phyloP scores from a whole-genome alignment of 129 eudicot species.

The Daucus carota region DH1_v3.0 NC_030381.2:44195001-44195500 shows the following conservation, averaged over 20 bases:
- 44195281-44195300: constrained; percentile 77
- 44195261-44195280: constrained; percentile 25
- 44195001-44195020: neutral
- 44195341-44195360: constrained; percentile 69
- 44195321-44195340: constrained; percentile 83
- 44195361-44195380: constrained; percentile 12
- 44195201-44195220: neutral
- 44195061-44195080: neutral
- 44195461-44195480: constrained; percentile 58
- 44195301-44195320: constrained; percentile 55
- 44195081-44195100: neutral
- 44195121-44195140: neutral
- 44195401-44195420: neutral
- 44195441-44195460: constrained; percentile 37
- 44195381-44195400: neutral
- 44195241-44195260: constrained; percentile 59
- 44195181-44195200: neutral
- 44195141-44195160: neutral
- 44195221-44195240: constrained; percentile 32
- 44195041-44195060: neutral
- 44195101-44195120: neutral
- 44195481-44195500: constrained; percentile 82
- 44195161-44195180: neutral
- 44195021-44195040: neutral
- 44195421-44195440: constrained; percentile 6